A percentile compares a stretch with the other conserved stretches of the same genome.
Conservation (phyloP, 2,329 filamentous ascomycete genomes). For the Sarocladium strictum region DNA sequence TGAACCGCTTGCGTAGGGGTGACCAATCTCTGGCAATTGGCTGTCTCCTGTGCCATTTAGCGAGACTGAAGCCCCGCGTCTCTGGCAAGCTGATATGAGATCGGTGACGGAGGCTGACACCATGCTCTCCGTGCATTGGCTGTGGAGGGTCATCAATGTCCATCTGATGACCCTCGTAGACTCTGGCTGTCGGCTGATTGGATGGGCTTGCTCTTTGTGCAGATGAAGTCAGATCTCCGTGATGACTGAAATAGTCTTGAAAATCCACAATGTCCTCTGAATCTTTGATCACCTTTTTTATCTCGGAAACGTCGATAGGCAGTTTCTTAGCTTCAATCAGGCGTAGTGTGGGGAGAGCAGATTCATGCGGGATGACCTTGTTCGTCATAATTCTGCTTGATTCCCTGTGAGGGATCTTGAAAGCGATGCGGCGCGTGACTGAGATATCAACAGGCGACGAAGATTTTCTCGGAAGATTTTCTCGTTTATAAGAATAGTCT, state of each 20-base stretch:
- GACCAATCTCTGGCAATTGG: slow-evolving; percentile 71
- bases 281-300: background rate
- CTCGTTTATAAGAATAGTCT: slow-evolving; percentile 18
- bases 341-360: background rate
- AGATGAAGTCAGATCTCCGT: background rate
- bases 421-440: background rate
- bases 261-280: slow-evolving; percentile 5
- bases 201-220: background rate
- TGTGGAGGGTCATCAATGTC: slow-evolving; percentile 17
- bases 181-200: background rate
- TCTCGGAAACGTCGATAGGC: background rate
- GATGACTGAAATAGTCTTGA: slow-evolving; percentile 7
- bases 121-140: slow-evolving; percentile 22
- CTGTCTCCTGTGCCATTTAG: slow-evolving; percentile 50
- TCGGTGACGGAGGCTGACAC: slow-evolving; percentile 40
- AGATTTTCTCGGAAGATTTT: background rate
- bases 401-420: slow-evolving; percentile 11
- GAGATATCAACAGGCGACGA: background rate
- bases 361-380: background rate
- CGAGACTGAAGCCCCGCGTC: slow-evolving; percentile 44
- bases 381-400: slow-evolving; percentile 12
- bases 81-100: slow-evolving; percentile 50
- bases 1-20: slow-evolving; percentile 58
- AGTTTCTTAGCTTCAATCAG: background rate
- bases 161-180: background rate